Conservation (phyloP, 2,329 filamentous ascomycete species). For the Nothopassalora personata region DNA sequence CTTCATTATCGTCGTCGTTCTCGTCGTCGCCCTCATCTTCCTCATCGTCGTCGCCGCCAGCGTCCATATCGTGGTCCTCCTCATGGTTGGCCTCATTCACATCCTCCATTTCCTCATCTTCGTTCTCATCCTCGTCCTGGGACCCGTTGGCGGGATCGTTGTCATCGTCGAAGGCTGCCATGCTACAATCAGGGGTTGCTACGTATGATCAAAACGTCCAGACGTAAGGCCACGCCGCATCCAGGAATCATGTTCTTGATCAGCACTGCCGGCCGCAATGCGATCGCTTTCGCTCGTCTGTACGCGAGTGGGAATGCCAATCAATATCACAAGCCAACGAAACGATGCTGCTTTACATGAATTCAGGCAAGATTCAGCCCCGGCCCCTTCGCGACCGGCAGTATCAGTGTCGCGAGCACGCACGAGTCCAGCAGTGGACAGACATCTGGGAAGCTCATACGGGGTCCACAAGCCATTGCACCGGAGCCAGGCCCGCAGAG, state of each 20-base stretch:
- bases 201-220: not conserved
- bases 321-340: no score
- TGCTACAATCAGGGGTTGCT: conserved; percentile 9
- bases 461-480: not conserved
- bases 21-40: conserved; percentile 39
- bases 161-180: conserved; percentile 45
- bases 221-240: not conserved
- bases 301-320: no score
- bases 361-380: no score
- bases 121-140: conserved; percentile 41
- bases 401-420: no score
- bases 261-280: not conserved
- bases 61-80: conserved; percentile 33
- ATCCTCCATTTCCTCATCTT: conserved; percentile 43
- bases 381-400: no score
- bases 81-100: conserved; percentile 37
- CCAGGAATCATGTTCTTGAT: not conserved
- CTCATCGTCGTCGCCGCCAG: conserved; percentile 35
- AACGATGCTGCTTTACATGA: no score
- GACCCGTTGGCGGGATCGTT: conserved; percentile 33
- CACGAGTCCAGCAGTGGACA: not conserved
- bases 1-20: conserved; percentile 32
- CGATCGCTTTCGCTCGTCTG: not conserved
- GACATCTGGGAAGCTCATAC: not conserved
- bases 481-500: not conserved